Evolutionary conservation across 2,329 filamentous ascomycete species (phyloP).

Genomic region (Falciphora oryzae): DNA sequence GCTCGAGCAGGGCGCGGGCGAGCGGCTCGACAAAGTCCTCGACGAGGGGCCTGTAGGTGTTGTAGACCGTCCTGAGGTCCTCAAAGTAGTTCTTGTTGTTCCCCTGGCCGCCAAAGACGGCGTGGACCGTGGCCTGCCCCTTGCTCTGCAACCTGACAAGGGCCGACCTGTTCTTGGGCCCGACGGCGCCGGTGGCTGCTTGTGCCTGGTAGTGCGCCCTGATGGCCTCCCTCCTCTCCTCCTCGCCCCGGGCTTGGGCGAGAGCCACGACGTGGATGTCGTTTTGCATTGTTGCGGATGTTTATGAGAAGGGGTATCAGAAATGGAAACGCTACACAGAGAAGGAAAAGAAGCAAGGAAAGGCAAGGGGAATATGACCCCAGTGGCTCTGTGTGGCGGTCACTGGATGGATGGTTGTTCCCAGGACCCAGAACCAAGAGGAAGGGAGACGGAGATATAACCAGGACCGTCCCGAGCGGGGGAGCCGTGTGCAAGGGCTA

Average conservation of each 20-base stretch:
- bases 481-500: too few species aligned
- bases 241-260: conserved; percentile 77
- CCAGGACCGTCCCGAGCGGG: too few species aligned
- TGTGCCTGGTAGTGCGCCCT: conserved; percentile 88
- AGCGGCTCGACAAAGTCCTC: conserved; percentile 76
- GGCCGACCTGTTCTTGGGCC: conserved; percentile 88
- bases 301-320: not conserved
- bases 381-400: too few species aligned
- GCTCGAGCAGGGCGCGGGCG: conserved; percentile 75
- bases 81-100: conserved; percentile 99
- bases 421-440: too few species aligned
- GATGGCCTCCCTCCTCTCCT: conserved; percentile 90
- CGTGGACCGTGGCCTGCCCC: conserved; percentile 78
- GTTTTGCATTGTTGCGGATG: conserved; percentile 53
- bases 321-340: not conserved
- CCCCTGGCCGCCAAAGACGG: conserved; percentile 92
- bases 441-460: too few species aligned
- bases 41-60: conserved; percentile 85
- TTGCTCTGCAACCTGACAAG: conserved; percentile 84
- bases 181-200: conserved; percentile 72
- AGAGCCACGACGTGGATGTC: conserved; percentile 90
- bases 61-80: conserved; percentile 85
- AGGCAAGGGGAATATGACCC: too few species aligned
- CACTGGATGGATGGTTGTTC: too few species aligned
- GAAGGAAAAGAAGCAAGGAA: not conserved